Conservation (phyloP, 495 filamentous ascomycete species). For the Chaetomidium leptoderma region DNA sequence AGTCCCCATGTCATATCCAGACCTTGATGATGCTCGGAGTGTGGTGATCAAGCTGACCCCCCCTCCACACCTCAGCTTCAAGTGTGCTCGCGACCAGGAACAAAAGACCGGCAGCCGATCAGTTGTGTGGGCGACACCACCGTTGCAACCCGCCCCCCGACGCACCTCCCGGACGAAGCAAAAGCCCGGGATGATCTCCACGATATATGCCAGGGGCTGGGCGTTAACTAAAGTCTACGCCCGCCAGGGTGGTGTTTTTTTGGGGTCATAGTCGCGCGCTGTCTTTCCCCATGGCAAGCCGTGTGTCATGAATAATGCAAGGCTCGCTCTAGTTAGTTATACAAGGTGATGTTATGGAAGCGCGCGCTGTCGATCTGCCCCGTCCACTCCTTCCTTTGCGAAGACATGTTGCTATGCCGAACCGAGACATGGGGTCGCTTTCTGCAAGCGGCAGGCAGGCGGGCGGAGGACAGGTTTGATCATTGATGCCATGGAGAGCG, state of each 20-base stretch:
- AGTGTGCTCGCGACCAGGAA: constrained; percentile 7
- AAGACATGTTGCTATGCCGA: not conserved
- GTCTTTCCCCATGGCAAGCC: not conserved
- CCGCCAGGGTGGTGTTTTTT: not conserved
- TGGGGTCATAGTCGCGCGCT: not conserved
- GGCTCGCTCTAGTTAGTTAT: not conserved
- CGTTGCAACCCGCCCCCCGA: constrained; percentile 1
- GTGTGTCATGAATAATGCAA: not conserved
- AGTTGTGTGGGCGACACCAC: constrained; percentile 10
- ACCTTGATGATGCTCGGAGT: not conserved
- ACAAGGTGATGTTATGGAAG: not conserved
- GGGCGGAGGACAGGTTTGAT: not conserved
- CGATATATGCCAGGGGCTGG: not conserved
- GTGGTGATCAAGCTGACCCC: constrained; percentile 1
- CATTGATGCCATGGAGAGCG: not conserved
- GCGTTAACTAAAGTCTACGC: not conserved
- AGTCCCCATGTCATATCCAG: not conserved
- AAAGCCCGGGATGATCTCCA: not conserved
- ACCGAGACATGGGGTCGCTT: not conserved
- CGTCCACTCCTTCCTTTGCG: not conserved
- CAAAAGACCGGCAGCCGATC: constrained; percentile 17
- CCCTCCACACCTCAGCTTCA: not conserved
- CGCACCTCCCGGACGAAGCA: not conserved
- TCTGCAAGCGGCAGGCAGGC: too few relatives aligned
- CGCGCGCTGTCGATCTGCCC: not conserved